phyloP scores from a whole-genome alignment of 139 green algal species.

The Chlorella sp. region DNA sequence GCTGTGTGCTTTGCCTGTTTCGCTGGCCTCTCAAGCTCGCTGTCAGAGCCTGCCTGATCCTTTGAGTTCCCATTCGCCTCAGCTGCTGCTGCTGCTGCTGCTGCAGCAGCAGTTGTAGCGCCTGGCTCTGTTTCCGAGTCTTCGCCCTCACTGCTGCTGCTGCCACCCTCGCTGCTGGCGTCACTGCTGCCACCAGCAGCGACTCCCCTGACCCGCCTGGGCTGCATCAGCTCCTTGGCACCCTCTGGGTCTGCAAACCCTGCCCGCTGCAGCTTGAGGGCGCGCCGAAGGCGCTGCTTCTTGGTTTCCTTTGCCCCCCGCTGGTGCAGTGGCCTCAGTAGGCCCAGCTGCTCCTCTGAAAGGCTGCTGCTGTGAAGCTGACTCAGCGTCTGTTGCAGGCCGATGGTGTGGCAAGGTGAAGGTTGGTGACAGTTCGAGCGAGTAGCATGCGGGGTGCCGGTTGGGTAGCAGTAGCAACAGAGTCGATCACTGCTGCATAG shows the following conservation, averaged over 20 bases:
- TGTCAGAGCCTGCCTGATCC: background rate
- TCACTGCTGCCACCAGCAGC: background rate
- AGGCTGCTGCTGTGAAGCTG: constrained; percentile 12
- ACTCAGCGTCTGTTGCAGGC: constrained; percentile 18
- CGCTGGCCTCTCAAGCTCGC: too few species aligned
- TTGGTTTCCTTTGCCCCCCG: constrained; percentile 64
- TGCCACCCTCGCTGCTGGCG: background rate
- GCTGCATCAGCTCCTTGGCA: constrained; percentile 28
- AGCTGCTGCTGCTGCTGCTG: background rate
- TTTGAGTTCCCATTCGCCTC: too few species aligned
- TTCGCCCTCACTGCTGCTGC: background rate
- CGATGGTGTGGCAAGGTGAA: constrained; percentile 25
- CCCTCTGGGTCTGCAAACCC: too few species aligned
- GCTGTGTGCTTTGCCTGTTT: too few species aligned
- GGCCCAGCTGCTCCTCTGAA: constrained; percentile 19
- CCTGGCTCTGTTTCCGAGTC: too few species aligned
- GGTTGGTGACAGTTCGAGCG: constrained; percentile 5
- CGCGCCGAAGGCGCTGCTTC: constrained; percentile 55
- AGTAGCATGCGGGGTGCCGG: background rate
- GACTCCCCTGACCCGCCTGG: constrained; percentile 27
- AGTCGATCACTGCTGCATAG: background rate
- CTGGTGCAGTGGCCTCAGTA: constrained; percentile 51
- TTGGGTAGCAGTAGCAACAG: background rate
- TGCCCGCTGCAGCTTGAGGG: constrained; percentile 51
- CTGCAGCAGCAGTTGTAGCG: too few species aligned